These are phyloP conservation scores for Hortiboletus rubellus DNA, from an alignment of 1,284 basidiomycete species.

Conservation along the genomic window DNA sequence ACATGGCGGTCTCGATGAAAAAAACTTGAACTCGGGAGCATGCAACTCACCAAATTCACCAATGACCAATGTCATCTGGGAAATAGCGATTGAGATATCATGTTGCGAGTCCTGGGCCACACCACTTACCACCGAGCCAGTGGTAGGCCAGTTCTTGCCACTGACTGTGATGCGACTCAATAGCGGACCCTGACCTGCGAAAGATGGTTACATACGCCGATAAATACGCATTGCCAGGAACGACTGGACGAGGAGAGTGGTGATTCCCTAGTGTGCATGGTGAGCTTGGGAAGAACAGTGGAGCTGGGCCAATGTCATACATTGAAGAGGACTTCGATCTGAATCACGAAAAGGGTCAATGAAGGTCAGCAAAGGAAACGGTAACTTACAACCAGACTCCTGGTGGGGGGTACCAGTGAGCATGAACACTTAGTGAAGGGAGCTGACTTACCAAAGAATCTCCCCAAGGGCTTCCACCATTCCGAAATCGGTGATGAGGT, in stretches of 20 bases:
- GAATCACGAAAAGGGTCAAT: constrained; percentile 1
- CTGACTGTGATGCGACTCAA: constrained; percentile 25
- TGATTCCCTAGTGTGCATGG: constrained; percentile 30
- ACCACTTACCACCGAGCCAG: constrained; percentile 25
- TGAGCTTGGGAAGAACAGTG: constrained; percentile 1
- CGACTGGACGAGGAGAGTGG: constrained; percentile 40
- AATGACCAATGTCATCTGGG: constrained; percentile 40
- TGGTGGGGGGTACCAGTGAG: constrained; percentile 22
- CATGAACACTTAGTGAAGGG: neutral
- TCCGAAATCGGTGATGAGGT: constrained; percentile 39
- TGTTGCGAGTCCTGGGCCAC: too few species aligned
- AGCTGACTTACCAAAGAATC: constrained; percentile 48
- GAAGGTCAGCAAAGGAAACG: too few species aligned
- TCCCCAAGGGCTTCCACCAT: constrained; percentile 29
- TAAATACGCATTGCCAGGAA: constrained; percentile 38
- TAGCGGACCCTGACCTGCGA: neutral
- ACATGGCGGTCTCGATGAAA: constrained; percentile 7
- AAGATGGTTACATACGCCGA: constrained; percentile 21
- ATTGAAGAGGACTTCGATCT: constrained; percentile 45
- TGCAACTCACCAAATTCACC: constrained; percentile 53
- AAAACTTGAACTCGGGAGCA: neutral
- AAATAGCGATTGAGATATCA: constrained; percentile 3
- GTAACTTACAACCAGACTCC: constrained; percentile 49
- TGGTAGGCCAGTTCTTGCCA: constrained; percentile 28
- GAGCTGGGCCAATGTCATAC: constrained; percentile 6